These are phyloP conservation scores for Thalassiosira livingstoniorum DNA, from an alignment of 352 stramenopile genomes.

Conservation along the genomic window DNA sequence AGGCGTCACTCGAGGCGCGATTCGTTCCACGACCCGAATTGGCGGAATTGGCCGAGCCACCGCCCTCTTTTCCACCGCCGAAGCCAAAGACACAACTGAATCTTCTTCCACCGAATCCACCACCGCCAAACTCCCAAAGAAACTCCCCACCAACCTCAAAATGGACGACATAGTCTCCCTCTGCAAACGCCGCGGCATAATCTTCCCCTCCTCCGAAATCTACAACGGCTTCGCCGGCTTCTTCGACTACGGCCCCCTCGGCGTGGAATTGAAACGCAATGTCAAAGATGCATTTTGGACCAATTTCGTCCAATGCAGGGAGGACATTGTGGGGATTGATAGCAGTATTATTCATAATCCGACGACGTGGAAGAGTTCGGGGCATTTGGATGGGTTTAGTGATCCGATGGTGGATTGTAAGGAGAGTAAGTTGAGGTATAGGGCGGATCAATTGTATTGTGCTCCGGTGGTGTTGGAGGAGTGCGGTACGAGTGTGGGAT, in stretches of 20 bases:
- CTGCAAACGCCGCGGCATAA: constrained; percentile 91
- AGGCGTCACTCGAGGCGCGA: neutral
- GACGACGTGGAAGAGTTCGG: constrained; percentile 93
- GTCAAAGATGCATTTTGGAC: constrained; percentile 97
- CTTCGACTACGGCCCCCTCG: constrained; percentile 97
- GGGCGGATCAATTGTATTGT: constrained; percentile 89
- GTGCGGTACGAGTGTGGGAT: constrained; percentile 73
- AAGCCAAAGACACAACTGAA: neutral
- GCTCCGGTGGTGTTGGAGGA: constrained; percentile 72
- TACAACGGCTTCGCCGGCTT: constrained; percentile 97
- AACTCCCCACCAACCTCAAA: constrained; percentile 47
- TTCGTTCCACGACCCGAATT: neutral
- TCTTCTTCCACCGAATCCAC: neutral
- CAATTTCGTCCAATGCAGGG: constrained; percentile 93
- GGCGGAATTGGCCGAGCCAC: neutral
- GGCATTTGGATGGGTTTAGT: constrained; percentile 96
- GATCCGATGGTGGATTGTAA: constrained; percentile 98
- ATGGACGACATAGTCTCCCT: constrained; percentile 90
- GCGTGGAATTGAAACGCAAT: constrained; percentile 97
- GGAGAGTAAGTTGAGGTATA: constrained; percentile 91
- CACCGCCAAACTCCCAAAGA: neutral
- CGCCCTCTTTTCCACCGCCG: constrained; percentile 34
- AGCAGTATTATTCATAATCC: constrained; percentile 95
- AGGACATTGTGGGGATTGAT: constrained; percentile 96
- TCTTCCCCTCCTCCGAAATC: constrained; percentile 95